Percentiles rank a stretch among this genome's conserved stretches.
Evolutionary conservation across 2,329 filamentous ascomycete genomes (phyloP).

Genomic region (Microcyclosporella mali): DNA sequence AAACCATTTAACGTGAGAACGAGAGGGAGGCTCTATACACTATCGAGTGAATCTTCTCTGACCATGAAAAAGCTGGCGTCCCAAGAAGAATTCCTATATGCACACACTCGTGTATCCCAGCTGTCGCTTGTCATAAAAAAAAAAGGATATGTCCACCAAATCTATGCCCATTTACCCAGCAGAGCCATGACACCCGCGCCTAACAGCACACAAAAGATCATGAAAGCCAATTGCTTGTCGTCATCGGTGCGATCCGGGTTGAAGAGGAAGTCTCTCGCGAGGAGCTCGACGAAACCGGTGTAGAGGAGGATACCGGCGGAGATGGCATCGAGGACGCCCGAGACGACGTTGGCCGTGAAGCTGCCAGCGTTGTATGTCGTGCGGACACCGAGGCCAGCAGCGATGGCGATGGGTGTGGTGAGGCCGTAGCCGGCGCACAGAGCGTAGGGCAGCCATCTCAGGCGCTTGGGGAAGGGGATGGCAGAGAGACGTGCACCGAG

Average conservation of each 20-base stretch:
- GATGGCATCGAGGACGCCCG: constrained; percentile 83
- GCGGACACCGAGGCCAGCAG: constrained; percentile 71
- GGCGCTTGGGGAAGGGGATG: constrained; percentile 66
- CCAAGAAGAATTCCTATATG: background rate
- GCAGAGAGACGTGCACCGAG: constrained; percentile 76
- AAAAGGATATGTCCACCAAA: background rate
- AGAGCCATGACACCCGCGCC: constrained; percentile 71
- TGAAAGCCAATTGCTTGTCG: constrained; percentile 80
- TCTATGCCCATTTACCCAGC: constrained; percentile 75
- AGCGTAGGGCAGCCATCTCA: constrained; percentile 67
- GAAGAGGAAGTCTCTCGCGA: constrained; percentile 50
- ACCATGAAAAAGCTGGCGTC: background rate
- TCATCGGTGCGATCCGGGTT: constrained; percentile 83
- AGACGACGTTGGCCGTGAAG: constrained; percentile 63
- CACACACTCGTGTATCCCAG: background rate
- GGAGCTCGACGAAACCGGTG: constrained; percentile 43
- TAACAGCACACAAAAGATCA: constrained; percentile 81
- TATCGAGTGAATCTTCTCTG: too few relatives aligned
- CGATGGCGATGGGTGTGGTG: constrained; percentile 79
- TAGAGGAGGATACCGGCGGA: constrained; percentile 72
- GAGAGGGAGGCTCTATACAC: too few relatives aligned
- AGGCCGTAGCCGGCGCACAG: constrained; percentile 67
- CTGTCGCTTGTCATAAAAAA: background rate
- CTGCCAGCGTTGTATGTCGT: constrained; percentile 57
- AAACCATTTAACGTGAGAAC: too few relatives aligned